Conservation (phyloP, 148 eudicot species). For the Rhododendron simsii region DNA sequence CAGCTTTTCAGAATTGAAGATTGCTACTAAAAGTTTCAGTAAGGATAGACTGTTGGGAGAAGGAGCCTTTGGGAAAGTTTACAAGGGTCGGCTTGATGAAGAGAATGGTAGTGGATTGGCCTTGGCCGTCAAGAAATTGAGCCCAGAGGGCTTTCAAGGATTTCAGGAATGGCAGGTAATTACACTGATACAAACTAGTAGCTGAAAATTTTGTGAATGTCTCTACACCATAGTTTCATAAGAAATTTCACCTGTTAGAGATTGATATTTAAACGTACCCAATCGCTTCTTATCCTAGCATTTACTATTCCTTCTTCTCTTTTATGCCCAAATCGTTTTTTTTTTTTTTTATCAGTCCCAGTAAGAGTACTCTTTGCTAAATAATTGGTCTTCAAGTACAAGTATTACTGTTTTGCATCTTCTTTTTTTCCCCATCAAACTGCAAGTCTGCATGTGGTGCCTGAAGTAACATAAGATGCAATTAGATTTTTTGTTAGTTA, state of each 20-base stretch:
- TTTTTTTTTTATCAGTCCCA: neutral
- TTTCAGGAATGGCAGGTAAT: slow-evolving; percentile 45
- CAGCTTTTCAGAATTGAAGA: slow-evolving; percentile 48
- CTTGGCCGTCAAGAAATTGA: slow-evolving; percentile 67
- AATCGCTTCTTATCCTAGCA: neutral
- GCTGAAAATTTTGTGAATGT: slow-evolving; percentile 18
- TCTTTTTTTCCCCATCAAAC: neutral
- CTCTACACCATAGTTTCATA: neutral
- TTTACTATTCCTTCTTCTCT: neutral
- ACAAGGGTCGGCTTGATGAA: slow-evolving; percentile 75
- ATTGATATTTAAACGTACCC: neutral
- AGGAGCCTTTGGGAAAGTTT: slow-evolving; percentile 81
- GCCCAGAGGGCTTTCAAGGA: too few species aligned
- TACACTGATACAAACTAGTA: neutral
- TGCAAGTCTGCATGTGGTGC: neutral
- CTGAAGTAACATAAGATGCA: neutral
- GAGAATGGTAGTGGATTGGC: slow-evolving; percentile 36
- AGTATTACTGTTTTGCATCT: too few species aligned
- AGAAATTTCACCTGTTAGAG: slow-evolving; percentile 5
- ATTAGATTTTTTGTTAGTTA: neutral
- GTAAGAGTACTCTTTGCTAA: too few species aligned
- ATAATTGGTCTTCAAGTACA: too few species aligned
- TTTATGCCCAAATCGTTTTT: neutral
- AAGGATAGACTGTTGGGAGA: slow-evolving; percentile 57
- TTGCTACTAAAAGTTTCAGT: slow-evolving; percentile 56